Base-by-base conservation (phyloP, 1,284 basidiomycete genomes). In the Rhodotorula sp. region DNA sequence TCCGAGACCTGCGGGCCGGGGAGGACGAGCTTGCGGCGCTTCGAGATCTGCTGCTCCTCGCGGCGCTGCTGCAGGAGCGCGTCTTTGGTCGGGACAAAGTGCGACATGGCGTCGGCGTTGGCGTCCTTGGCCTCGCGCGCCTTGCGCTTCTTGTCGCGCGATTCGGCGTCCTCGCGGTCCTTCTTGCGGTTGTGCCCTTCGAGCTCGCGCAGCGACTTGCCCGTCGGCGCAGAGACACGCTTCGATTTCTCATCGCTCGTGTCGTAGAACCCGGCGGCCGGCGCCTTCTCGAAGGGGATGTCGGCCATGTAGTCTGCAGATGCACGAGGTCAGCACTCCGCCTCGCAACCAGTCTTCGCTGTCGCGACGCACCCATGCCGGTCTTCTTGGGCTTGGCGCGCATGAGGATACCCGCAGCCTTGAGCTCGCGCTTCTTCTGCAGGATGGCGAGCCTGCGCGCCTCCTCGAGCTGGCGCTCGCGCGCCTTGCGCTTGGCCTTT, bases 401-500 rank as follows among this genome's bases (percentile, higher is more conserved):
- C 75, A 85, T 81, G 68, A 97, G 92, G 82, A 99, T 97, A 76
- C 97, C 97, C 49, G 97, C 97, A 8, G 94, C 94, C 81, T 97
- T 98, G 77, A 99, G 83, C 81, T 99, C 97, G 78, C 97, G 87
- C 84, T 97, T 97, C 86, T 99, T 99, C 82, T 99, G 97, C 71
- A 99, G 83, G 64, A 96, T 92, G 19, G 97, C 96, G 58, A 99
- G 84, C 41, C 97, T 87, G 64, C 96, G 86, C 0, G 97, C 96
- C 81, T 99, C 97, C 80, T 99, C 97, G 61, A 99, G 84, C 80
- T 97, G 93, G 74, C 94, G 89, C 81, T 99, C 97, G 64, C 97
- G 88, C 19, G 94, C 97, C 83, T 99, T 99, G 77, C 97, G 89
- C 83, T 99, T 99, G 3, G 97, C 97, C 83, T 99, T 99, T 83